Conservation (phyloP, 257 asterid genomes). For the Gardenia jasminoides region DNA sequence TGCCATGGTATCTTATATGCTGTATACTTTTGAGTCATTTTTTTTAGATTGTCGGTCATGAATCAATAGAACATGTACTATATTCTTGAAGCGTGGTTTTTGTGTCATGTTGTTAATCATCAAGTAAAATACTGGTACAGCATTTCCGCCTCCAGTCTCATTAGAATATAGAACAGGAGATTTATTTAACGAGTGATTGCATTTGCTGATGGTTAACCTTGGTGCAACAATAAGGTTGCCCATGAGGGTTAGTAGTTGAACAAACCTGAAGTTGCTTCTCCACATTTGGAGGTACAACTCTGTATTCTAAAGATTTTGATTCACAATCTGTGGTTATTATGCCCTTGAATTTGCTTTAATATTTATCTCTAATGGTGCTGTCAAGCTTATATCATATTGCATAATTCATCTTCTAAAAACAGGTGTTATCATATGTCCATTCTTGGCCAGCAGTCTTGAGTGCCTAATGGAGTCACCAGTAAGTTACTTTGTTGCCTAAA, state of each 20-base stretch:
- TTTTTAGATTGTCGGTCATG: background rate
- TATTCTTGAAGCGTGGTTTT: background rate
- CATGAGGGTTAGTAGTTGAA: background rate
- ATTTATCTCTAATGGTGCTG: background rate
- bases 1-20: background rate
- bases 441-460: background rate
- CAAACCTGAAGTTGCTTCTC: background rate
- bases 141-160: background rate
- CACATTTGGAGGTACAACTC: background rate
- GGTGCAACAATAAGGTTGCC: background rate
- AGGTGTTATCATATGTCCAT: conserved; percentile 6
- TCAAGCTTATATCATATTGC: background rate
- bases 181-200: background rate
- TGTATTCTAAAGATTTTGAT: background rate
- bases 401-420: background rate
- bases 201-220: background rate
- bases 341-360: background rate
- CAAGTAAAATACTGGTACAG: background rate
- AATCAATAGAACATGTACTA: background rate
- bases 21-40: too few species aligned
- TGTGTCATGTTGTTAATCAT: background rate
- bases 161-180: background rate
- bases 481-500: conserved; percentile 34
- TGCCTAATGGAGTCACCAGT: conserved; percentile 53
- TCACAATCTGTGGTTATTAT: background rate